These are phyloP conservation scores for Suillus paluster DNA, from an alignment of 768 basidiomycete species.

Conservation along the genomic window DNA sequence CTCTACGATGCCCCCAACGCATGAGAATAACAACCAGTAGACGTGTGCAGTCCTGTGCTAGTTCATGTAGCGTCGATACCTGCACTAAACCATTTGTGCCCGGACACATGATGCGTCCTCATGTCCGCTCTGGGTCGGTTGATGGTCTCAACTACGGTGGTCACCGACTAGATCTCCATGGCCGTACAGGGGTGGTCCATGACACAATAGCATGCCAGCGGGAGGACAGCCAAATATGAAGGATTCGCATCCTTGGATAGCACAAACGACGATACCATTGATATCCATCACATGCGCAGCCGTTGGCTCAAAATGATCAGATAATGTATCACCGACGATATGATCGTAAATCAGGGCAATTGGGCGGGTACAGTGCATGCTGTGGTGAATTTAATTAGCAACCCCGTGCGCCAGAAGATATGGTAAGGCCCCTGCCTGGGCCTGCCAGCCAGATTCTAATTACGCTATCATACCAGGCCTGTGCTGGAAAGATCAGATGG, in stretches of 20 bases:
- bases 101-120: not conserved
- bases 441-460: not conserved
- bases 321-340: not conserved
- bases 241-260: not conserved
- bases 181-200: not conserved
- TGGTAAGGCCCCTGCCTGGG: not conserved
- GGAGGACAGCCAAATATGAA: not conserved
- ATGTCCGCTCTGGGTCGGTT: not conserved
- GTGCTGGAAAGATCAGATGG: not conserved
- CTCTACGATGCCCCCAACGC: not conserved
- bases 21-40: not conserved
- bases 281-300: not conserved
- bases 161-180: not conserved
- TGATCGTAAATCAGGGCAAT: not conserved
- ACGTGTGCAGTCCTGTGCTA: not conserved
- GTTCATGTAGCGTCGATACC: not conserved
- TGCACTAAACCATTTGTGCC: not conserved
- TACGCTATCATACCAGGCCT: not conserved
- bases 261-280: not conserved
- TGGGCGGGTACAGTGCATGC: not conserved
- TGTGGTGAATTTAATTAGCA: not conserved
- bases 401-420: not conserved
- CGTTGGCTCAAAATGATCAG: not conserved
- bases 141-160: not conserved
- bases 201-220: not conserved